These are phyloP conservation scores for Rosa multiflora DNA, from an alignment of 306 rosid genomes.

Conservation along the genomic window DNA sequence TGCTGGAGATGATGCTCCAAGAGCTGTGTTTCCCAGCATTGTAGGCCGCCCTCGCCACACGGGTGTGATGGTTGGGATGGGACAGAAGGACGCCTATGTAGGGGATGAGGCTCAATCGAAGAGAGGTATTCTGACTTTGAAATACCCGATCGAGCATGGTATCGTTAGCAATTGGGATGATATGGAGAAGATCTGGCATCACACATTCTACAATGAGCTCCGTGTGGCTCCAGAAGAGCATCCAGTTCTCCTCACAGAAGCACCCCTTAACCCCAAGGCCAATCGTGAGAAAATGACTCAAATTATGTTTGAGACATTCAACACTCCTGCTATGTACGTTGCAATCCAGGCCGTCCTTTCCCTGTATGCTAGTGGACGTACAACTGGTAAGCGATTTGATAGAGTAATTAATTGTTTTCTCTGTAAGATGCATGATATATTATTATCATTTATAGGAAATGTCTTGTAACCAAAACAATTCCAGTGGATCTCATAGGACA, in stretches of 20 bases:
- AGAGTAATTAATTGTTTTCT: not conserved
- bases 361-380: conserved; percentile 97
- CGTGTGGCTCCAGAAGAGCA: conserved; percentile 98
- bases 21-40: conserved; percentile 98
- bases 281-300: conserved; percentile 97
- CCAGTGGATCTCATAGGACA: not conserved
- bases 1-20: conserved; percentile 98
- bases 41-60: conserved; percentile 98
- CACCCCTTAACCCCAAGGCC: conserved; percentile 97
- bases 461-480: not conserved
- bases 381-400: conserved; percentile 64
- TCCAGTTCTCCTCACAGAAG: conserved; percentile 96
- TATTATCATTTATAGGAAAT: not conserved
- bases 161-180: conserved; percentile 98
- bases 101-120: conserved; percentile 98
- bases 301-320: conserved; percentile 94
- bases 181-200: conserved; percentile 99
- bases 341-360: conserved; percentile 98
- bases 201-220: conserved; percentile 89
- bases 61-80: conserved; percentile 99
- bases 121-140: conserved; percentile 87
- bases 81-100: conserved; percentile 96
- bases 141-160: conserved; percentile 95
- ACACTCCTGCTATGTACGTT: conserved; percentile 96
- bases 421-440: not conserved